Evolutionary conservation across 129 eudicot genomes (phyloP).

Genomic region (Escallonia herrerae): DNA sequence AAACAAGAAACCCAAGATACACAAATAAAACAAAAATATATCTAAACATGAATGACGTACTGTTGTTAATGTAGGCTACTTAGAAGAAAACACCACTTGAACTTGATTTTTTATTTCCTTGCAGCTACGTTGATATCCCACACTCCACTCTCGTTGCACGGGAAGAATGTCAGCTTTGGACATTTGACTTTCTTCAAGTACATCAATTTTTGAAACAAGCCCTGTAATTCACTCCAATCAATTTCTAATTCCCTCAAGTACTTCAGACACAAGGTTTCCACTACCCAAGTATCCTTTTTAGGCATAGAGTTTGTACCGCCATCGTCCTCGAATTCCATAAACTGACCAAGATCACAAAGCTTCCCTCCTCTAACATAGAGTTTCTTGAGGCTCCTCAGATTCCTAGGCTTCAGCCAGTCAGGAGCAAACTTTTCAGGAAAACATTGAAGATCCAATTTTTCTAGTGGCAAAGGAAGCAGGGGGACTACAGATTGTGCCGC

Average conservation of each 20-base stretch:
- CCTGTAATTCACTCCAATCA: conserved; percentile 20
- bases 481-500: too few species aligned
- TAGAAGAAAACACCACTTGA: background rate
- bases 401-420: background rate
- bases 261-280: conserved; percentile 13
- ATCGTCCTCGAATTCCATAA: background rate
- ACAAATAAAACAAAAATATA: background rate
- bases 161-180: conserved; percentile 25
- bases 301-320: background rate
- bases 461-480: background rate
- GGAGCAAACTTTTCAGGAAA: conserved; percentile 6
- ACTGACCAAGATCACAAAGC: conserved; percentile 15
- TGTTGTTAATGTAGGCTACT: too few species aligned
- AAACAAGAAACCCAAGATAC: background rate
- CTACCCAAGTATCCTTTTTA: conserved; percentile 6
- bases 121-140: conserved; percentile 4
- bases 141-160: conserved; percentile 17
- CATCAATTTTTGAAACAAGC: conserved; percentile 13
- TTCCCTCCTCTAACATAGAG: conserved; percentile 26
- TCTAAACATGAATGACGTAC: background rate
- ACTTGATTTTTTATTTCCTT: background rate
- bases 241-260: conserved; percentile 17
- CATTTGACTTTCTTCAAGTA: conserved; percentile 21
- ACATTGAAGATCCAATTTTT: conserved; percentile 24
- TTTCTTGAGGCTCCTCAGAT: conserved; percentile 12